Evolutionary conservation across 2,329 filamentous ascomycete species (phyloP).

Genomic region (Fusarium burgessii): DNA sequence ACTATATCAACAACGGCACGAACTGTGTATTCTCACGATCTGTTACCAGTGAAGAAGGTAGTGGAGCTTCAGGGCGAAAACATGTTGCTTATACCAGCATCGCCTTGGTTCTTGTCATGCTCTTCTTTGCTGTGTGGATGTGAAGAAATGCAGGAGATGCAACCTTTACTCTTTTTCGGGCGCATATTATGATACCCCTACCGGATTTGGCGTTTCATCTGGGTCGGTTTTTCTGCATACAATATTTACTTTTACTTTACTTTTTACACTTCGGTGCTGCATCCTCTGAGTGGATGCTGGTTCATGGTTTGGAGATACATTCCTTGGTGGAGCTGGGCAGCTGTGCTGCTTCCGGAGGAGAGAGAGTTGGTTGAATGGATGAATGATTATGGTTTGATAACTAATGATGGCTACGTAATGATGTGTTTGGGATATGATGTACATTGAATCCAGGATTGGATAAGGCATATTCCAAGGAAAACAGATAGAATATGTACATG

Average conservation of each 20-base stretch:
- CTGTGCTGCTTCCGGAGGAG: constrained; percentile 30
- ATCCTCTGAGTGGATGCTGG: constrained; percentile 10
- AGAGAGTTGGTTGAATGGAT: constrained; percentile 21
- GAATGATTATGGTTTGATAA: constrained; percentile 42
- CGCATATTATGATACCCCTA: constrained; percentile 46
- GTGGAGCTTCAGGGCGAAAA: constrained; percentile 62
- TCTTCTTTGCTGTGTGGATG: constrained; percentile 48
- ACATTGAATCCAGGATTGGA: constrained; percentile 6
- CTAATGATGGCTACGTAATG: constrained; percentile 40
- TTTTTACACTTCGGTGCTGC: neutral
- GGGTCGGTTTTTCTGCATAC: constrained; percentile 38
- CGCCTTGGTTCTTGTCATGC: constrained; percentile 46
- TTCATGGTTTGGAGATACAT: constrained; percentile 20
- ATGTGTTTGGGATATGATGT: constrained; percentile 18
- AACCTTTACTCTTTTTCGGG: constrained; percentile 16
- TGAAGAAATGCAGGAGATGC: constrained; percentile 11
- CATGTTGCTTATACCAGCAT: constrained; percentile 47
- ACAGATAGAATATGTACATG: constrained; percentile 21
- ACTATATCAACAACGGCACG: constrained; percentile 90
- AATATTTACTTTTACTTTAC: constrained; percentile 5
- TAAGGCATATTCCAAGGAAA: constrained; percentile 10
- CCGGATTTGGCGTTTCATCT: constrained; percentile 43
- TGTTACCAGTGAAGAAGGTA: constrained; percentile 71
- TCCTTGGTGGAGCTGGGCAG: constrained; percentile 21
- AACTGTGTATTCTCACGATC: constrained; percentile 86